Conservation (phyloP, 1,139 yeast genomes). For the Geotrichum klebahnii region DNA sequence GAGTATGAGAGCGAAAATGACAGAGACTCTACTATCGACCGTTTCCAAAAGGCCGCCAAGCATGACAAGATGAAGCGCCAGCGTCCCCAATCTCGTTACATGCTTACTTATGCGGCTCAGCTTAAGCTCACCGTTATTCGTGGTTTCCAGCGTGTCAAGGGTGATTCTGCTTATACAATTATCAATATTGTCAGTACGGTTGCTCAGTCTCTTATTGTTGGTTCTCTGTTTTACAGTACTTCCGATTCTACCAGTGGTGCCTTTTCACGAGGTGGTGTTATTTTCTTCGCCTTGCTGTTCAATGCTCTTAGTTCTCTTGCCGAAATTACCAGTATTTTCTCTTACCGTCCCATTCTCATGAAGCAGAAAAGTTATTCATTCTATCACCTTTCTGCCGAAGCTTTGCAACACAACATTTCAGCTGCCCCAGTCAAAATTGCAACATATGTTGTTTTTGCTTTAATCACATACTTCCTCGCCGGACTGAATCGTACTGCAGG, state of each 20-base stretch:
- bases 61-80: conserved; percentile 36
- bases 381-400: conserved; percentile 47
- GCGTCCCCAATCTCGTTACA: conserved; percentile 37
- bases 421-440: conserved; percentile 40
- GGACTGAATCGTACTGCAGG: conserved; percentile 42
- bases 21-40: conserved; percentile 36
- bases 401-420: conserved; percentile 40
- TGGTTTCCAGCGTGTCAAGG: conserved; percentile 52
- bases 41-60: conserved; percentile 17
- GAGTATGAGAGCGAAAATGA: conserved; percentile 42
- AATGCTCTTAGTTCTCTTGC: conserved; percentile 44
- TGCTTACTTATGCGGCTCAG: conserved; percentile 39
- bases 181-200: conserved; percentile 49
- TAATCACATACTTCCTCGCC: conserved; percentile 43
- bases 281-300: conserved; percentile 43
- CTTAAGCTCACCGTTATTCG: conserved; percentile 41
- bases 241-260: conserved; percentile 48
- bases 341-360: conserved; percentile 42
- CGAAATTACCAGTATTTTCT: conserved; percentile 42
- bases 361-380: conserved; percentile 46
- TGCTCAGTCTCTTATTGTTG: conserved; percentile 50
- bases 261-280: conserved; percentile 48
- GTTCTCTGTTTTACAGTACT: conserved; percentile 53
- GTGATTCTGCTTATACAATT: conserved; percentile 50
- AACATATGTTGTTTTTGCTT: conserved; percentile 36